Evolutionary conservation across 1,284 basidiomycete genomes (phyloP), one percentile per base, ranked within the genome.

Genomic region (Ceratobasidium sp.): DNA sequence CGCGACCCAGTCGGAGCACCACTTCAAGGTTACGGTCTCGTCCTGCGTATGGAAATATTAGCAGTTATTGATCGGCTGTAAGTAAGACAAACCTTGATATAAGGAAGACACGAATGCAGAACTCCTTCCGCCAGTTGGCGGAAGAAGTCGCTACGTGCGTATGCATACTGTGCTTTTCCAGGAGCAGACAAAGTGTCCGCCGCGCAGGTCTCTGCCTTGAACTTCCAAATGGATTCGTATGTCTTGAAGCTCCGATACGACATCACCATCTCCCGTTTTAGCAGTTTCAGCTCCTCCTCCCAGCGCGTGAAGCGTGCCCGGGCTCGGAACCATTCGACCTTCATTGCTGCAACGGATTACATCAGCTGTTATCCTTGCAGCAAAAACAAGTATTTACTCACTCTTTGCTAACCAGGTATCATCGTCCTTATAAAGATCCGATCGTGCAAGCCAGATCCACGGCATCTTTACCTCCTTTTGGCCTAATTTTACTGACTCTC

Each of bases 201-300:
- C 4, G 46, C 46, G 46, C 46, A 49, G n/a, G 55, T 18, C 13
- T 28, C n/a, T 9, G 58, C 26, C 28, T 61, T 61, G 26, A 61
- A 61, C 5, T 12, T 18, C 69, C 69, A 71, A 33, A 56, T 26
- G 5, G n/a, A 5, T n/a, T 58, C 15, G 10, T 71, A 40, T 51
- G 26, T 33, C 26, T 56, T 28, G 33, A 71, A 71, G n/a, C 51
- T 42, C 0, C 44, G 23, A 12, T 55, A 42, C 7, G 69, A 13
- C 69, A 71, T 71, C 9, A 71, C 69, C 69, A 71, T 71, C 40
- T 71, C 69, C 28, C 53, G 69, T 42, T 71, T 71, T 0, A 71
- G 51, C 5, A 71, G 28, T 23, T 56, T 71, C 3, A 71, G 53
- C 53, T 71, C 51, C 26, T 71, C 69, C 42, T 71, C 69, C 69